Evolutionary conservation across 345 rosid genomes (phyloP).

Genomic region (Clarkia xantiana): DNA sequence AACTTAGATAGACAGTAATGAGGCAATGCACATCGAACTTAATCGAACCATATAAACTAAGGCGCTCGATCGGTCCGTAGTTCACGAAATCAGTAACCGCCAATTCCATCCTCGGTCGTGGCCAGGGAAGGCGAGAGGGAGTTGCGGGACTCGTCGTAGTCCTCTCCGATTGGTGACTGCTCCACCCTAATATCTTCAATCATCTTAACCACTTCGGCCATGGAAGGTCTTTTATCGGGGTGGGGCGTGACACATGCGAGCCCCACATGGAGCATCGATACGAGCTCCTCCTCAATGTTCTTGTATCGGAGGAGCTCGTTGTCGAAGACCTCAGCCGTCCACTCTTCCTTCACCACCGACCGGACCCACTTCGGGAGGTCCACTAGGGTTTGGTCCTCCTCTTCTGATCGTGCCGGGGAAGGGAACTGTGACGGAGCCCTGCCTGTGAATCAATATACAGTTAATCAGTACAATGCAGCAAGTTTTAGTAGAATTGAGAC

Average conservation of each 20-base stretch:
- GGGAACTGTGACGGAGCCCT: conserved; percentile 62
- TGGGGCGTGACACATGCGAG: conserved; percentile 59
- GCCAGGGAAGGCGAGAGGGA: conserved; percentile 82
- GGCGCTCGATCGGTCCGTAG: background rate
- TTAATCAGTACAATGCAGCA: too few relatives aligned
- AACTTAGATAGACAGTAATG: conserved; percentile 8
- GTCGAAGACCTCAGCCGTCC: conserved; percentile 98
- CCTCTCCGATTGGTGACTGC: conserved; percentile 89
- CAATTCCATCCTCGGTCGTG: conserved; percentile 68
- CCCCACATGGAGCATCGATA: conserved; percentile 82
- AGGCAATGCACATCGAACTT: conserved; percentile 17
- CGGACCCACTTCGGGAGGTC: conserved; percentile 92
- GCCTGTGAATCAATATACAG: too few relatives aligned
- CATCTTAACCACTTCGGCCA: conserved; percentile 80
- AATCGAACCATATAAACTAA: background rate
- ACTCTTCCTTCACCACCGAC: conserved; percentile 90
- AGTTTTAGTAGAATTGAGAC: too few relatives aligned
- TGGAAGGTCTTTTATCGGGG: conserved; percentile 78
- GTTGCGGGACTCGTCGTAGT: conserved; percentile 76
- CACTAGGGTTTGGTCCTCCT: conserved; percentile 39
- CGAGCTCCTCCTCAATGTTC: conserved; percentile 84
- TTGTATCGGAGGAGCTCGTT: conserved; percentile 87
- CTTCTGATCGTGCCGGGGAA: conserved; percentile 54
- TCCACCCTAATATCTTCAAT: conserved; percentile 82
- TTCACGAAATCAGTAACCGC: conserved; percentile 21